These are phyloP conservation scores for Chlorella sp. DNA, from an alignment of 139 green algal species.

Conservation along the genomic window DNA sequence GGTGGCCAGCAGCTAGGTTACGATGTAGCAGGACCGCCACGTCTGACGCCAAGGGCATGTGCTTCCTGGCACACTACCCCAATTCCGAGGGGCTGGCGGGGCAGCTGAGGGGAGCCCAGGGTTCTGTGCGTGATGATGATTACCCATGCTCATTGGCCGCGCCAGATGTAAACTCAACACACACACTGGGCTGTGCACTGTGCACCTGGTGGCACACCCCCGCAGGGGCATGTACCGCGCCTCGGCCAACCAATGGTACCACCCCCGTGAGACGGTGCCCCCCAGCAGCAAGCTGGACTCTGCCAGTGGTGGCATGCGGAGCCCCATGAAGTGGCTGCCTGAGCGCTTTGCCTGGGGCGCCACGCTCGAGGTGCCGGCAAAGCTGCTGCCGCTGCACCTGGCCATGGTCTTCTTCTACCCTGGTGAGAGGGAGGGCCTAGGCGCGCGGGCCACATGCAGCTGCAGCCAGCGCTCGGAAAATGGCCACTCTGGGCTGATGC, in stretches of 20 bases:
- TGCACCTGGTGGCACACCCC: background rate
- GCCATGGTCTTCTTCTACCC: slow-evolving; percentile 34
- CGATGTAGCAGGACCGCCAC: too few relatives aligned
- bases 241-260: slow-evolving; percentile 24
- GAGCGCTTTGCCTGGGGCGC: slow-evolving; percentile 5
- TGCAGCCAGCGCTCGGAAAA: too few relatives aligned
- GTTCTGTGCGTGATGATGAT: too few relatives aligned
- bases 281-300: slow-evolving; percentile 7
- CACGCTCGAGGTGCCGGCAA: slow-evolving; percentile 18
- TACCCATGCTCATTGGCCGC: background rate
- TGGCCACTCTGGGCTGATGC: too few relatives aligned
- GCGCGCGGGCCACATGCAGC: too few relatives aligned
- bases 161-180: background rate
- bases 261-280: slow-evolving; percentile 29
- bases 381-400: slow-evolving; percentile 34
- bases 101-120: too few relatives aligned
- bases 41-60: too few relatives aligned
- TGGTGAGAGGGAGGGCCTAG: slow-evolving; percentile 13
- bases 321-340: slow-evolving; percentile 12
- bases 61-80: too few relatives aligned
- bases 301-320: slow-evolving; percentile 27
- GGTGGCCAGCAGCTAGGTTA: too few relatives aligned
- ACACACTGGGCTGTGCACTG: background rate
- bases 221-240: slow-evolving; percentile 41
- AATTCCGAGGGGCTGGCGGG: too few relatives aligned